Evolutionary conservation across 2,329 filamentous ascomycete genomes (phyloP), one percentile per base, ranked within the genome.

Genomic region (Pseudopithomyces chartarum): DNA sequence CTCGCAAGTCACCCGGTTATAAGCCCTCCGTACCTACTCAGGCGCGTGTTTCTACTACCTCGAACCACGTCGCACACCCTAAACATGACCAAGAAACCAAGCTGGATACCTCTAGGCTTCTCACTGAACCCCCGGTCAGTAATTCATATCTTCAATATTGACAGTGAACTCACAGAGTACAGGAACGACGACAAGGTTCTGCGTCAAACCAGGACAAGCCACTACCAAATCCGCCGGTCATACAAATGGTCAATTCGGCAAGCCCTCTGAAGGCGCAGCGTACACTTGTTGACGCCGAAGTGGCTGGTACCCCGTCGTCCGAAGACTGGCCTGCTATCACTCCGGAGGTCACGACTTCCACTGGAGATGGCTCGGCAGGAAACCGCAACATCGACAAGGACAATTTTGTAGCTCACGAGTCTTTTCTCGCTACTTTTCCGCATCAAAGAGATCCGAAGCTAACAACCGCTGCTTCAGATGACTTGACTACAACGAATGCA

Each of bases 251-350:
- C 10, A 62, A 71, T 34, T 60, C 63, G 2, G 46, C 61, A 19
- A 76, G 71, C 49, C 76, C 76, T 3, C 65, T 62, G 7, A 77
- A 75, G 57, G 68, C 74, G 32, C 66, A 68, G 26, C 73, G 74
- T 15, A 75, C 72, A 2, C 66, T 80, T 19, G 58, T 80, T 6
- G 78, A 79, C 53, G 77, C 77, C 13, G 68, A 69, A 22, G 73
- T 77, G 13, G 43, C 54, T 7, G 71, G 67, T 5, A 70, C 59
- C 6, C 67, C 68, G 1, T 59, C 66, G 5, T 60, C 60, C 19
- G 59, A 63, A 10, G 58, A 70, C 7, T 74, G 72, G 70, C 68
- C 71, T 0, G 53, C 70, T 7, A 51, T 74, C 6, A 53, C 50
- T 5, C 73, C 73, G 1, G 68, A 72, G 32, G 64, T 61, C 33